Evolutionary conservation across 2,329 filamentous ascomycete genomes (phyloP), one percentile per base, ranked within the genome.

Genomic region (Ophiostoma perfectum): DNA sequence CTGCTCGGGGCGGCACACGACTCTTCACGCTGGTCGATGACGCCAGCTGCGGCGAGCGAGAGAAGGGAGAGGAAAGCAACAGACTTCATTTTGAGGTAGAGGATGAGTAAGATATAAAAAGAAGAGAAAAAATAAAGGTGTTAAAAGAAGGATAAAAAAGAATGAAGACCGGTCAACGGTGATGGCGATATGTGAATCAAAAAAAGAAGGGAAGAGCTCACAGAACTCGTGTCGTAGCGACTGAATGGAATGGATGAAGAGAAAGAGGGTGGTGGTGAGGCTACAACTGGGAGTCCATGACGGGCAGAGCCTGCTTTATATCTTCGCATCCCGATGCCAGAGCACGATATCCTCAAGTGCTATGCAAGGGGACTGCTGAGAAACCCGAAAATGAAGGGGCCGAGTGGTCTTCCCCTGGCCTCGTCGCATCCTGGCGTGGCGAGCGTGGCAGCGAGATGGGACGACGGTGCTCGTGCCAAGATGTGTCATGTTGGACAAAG

Each of bases 181-280:
- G 16, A 18, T 39, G 38, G 47, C n/a, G n/a, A 18, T 41, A 16
- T 63, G 14, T 55, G 38, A 41, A 3, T 44, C n/a, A 45, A 64
- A 64, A 64, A 27, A 64, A 47, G 63, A 64, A 64, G 11, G 63
- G 42, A 64, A 64, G 42, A 64, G 63, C 9, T 64, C 63, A 47
- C 63, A 64, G 63, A 64, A 64, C 63, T 47, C 60, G 60, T 42
- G 60, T 44, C n/a, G 60, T 63, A 42, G n/a, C 39, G 39, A 63
- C 58, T 63, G 58, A 38, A 42, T 42, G 12, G 60, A 63, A 63
- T 18, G n/a, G 16, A 63, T 44, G 39, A 27, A 42, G 60, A 44
- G 27, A 38, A 18, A 60, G 27, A 60, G 55, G 55, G 12, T 60
- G 55, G 38, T 27, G n/a, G 42, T 12, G 42, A 44, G 55, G 38